Conservation (phyloP, 2,329 filamentous ascomycete genomes). For the Aureobasidium subglaciale region DNA sequence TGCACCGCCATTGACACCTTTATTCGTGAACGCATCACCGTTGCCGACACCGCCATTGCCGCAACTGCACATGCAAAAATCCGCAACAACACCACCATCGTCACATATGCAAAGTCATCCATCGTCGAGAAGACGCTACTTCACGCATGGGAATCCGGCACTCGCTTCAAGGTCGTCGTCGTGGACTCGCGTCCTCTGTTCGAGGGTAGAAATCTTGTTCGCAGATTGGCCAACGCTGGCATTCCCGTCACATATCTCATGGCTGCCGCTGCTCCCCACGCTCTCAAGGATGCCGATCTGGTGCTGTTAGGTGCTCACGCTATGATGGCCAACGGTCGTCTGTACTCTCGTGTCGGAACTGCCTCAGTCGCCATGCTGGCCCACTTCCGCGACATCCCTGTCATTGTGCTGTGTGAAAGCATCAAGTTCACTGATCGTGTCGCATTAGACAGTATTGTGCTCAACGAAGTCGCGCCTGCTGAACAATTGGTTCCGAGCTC, state of each 20-base stretch:
- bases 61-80: conserved; percentile 69
- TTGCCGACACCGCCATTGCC: conserved; percentile 81
- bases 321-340: conserved; percentile 88
- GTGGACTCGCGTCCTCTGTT: conserved; percentile 69
- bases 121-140: conserved; percentile 79
- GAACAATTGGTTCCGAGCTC: conserved; percentile 48
- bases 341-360: conserved; percentile 84
- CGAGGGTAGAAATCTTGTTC: conserved; percentile 65
- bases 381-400: conserved; percentile 65
- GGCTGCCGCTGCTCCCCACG: conserved; percentile 68
- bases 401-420: conserved; percentile 86
- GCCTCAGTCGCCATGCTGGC: conserved; percentile 81
- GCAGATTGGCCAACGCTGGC: conserved; percentile 60
- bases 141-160: conserved; percentile 61
- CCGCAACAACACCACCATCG: conserved; percentile 67
- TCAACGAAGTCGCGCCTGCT: conserved; percentile 82
- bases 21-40: conserved; percentile 80
- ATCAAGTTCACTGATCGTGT: conserved; percentile 92
- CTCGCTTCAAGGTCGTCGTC: conserved; percentile 73
- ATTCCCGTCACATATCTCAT: conserved; percentile 75
- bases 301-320: conserved; percentile 84
- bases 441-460: conserved; percentile 82
- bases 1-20: conserved; percentile 79
- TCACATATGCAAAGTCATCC: conserved; percentile 80
- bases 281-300: conserved; percentile 63